Evolutionary conservation across 2,329 filamentous ascomycete species (phyloP).

Genomic region (Fulvia fulva): DNA sequence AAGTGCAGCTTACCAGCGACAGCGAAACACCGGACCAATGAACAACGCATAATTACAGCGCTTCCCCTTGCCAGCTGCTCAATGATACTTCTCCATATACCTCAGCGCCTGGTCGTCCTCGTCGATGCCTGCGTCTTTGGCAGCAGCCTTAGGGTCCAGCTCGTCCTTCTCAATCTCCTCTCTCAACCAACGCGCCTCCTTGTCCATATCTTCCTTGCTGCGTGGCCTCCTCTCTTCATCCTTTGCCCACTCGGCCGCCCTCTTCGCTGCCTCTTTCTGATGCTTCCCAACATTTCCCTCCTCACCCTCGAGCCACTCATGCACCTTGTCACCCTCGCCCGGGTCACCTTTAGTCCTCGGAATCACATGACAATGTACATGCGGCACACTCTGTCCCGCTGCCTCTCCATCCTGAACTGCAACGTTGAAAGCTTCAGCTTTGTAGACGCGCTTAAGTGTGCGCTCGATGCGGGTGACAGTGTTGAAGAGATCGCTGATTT

Average conservation of each 20-base stretch:
- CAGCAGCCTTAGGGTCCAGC: conserved; percentile 1
- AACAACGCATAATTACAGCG: not conserved
- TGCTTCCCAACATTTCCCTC: conserved; percentile 76
- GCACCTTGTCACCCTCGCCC: conserved; percentile 68
- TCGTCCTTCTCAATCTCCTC: conserved; percentile 49
- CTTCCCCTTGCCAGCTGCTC: not conserved
- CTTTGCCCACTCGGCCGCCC: conserved; percentile 59
- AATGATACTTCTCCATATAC: conserved; percentile 3
- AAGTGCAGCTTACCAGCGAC: not conserved
- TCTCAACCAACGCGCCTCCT: conserved; percentile 68
- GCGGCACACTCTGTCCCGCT: conserved; percentile 88
- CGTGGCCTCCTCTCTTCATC: conserved; percentile 61
- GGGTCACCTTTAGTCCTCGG: conserved; percentile 62
- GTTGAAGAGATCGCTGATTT: conserved; percentile 82
- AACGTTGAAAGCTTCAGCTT: conserved; percentile 78
- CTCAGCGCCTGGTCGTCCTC: conserved; percentile 1
- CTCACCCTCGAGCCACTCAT: conserved; percentile 76
- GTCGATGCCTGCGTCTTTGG: not conserved
- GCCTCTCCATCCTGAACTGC: conserved; percentile 90
- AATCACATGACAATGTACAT: conserved; percentile 91
- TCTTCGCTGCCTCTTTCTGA: conserved; percentile 56
- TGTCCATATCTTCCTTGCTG: conserved; percentile 69
- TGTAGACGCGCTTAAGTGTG: conserved; percentile 62
- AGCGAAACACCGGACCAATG: not conserved
- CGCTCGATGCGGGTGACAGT: conserved; percentile 70